Evolutionary conservation across 768 basidiomycete species (phyloP), one percentile per base, ranked within the genome.

Genomic region (Leccinum boreale): DNA sequence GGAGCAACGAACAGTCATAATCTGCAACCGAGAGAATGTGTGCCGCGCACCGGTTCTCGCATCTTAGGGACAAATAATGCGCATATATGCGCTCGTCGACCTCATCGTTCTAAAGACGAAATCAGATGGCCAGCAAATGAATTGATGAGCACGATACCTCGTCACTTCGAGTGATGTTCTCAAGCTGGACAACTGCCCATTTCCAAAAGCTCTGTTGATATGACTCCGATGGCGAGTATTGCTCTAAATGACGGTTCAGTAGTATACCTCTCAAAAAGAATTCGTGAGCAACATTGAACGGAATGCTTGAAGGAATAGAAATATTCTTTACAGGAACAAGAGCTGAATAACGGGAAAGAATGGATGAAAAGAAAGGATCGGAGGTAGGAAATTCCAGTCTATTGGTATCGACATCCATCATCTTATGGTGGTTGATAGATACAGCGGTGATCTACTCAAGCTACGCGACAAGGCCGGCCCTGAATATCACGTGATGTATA

Each of bases 151-250:
- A 51, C 73, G 79, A 62, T 77, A 79, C 85, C 78, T 86, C 81
- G n/a, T 75, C 70, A 19, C 62, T 55, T 49, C 58, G 58, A 15
- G 66, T 55, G 58, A 79, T 55, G 12, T 23, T 64, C 70, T 90
- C 90, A 36, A 92, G 73, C 36, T 75, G 67, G 21, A 69, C 65
- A 19, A 91, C 80, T 1, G 75, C 77, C 82, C 85, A 86, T 71
- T 91, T 92, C 89, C 89, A 92, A 67, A 90, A 92, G 3, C 67
- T 58, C 50, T 74, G 74, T 59, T 87, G 88, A 61, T 87, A 90
- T 61, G 81, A 76, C 17, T 62, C 59, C 0, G 89, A 86, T 0
- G 89, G 88, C 4, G 89, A 81, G 63, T 85, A 90, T 26, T 65
- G 63, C 52, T 70, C 62, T 42, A 89, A 79, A 64, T 88, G 86